phyloP scores from a whole-genome alignment of 192 early-diverging fungal genomes.

The Umbelopsis sp. region DNA sequence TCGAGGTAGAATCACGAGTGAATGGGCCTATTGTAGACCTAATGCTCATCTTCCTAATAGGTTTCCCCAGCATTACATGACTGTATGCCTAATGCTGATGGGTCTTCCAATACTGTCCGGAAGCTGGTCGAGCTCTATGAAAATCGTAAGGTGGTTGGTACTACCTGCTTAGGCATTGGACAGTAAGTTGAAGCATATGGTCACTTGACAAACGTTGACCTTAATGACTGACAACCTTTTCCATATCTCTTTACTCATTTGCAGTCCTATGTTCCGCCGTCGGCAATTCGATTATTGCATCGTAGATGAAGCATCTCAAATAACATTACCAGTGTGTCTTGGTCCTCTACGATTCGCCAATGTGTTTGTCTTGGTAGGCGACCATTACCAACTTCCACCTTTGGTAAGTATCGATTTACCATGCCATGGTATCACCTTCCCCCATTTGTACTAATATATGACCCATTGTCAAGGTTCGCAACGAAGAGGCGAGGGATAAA shows the following conservation, averaged over 20 bases:
- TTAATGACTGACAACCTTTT: not conserved
- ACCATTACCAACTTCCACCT: constrained; percentile 94
- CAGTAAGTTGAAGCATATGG: constrained; percentile 56
- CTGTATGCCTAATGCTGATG: constrained; percentile 27
- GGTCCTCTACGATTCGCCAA: constrained; percentile 83
- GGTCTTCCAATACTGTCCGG: constrained; percentile 54
- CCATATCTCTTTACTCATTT: not conserved
- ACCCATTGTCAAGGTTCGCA: constrained; percentile 51
- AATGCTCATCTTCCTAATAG: constrained; percentile 15
- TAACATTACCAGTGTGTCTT: constrained; percentile 87
- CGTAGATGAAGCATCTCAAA: constrained; percentile 95
- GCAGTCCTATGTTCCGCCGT: constrained; percentile 69
- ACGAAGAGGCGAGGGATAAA: constrained; percentile 51
- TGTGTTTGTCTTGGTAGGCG: constrained; percentile 92
- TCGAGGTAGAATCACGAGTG: too few relatives aligned
- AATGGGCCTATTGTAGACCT: too few relatives aligned
- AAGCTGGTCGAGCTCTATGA: constrained; percentile 64
- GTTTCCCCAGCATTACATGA: constrained; percentile 17
- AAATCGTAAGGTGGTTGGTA: constrained; percentile 72
- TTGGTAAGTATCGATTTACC: constrained; percentile 54
- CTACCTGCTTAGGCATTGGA: constrained; percentile 85
- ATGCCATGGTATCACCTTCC: not conserved
- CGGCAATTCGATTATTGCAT: constrained; percentile 94
- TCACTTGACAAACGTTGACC: not conserved
- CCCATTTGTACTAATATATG: not conserved